phyloP scores from a whole-genome alignment of 345 rosid genomes.

The Moricandia moricandioides region DNA sequence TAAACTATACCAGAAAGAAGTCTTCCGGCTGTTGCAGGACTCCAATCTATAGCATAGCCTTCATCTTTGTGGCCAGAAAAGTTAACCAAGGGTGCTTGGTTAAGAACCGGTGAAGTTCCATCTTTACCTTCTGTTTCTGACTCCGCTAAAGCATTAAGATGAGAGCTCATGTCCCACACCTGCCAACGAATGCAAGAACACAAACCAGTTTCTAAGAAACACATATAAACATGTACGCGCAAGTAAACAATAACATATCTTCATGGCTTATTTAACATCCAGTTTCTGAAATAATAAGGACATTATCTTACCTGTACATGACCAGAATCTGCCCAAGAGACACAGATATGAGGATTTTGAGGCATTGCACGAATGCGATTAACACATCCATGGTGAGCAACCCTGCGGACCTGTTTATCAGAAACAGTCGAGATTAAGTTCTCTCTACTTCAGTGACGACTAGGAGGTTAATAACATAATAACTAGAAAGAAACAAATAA shows the following conservation, averaged over 20 bases:
- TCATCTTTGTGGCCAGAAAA: conserved; percentile 89
- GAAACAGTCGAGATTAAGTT: not conserved
- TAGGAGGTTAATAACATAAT: not conserved
- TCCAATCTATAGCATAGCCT: conserved; percentile 95
- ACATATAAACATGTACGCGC: conserved; percentile 34
- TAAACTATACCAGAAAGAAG: conserved; percentile 67
- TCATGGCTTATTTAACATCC: conserved; percentile 55
- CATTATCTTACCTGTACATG: not conserved
- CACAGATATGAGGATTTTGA: not conserved
- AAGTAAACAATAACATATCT: not conserved
- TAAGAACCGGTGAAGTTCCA: conserved; percentile 49
- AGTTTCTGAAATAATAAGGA: too few species aligned
- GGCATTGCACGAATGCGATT: not conserved
- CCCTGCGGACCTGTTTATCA: not conserved
- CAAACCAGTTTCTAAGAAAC: too few species aligned
- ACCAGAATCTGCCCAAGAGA: not conserved
- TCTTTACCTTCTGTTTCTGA: too few species aligned
- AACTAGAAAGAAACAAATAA: not conserved
- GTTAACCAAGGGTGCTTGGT: conserved; percentile 71
- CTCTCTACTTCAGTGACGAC: not conserved
- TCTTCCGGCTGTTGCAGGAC: conserved; percentile 75
- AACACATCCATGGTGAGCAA: not conserved
- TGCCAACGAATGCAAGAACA: conserved; percentile 24
- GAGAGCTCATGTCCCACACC: not conserved
- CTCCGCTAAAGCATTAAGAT: too few species aligned